phyloP scores from a whole-genome alignment of 768 basidiomycete genomes.

The Amylocystis lapponica region DNA sequence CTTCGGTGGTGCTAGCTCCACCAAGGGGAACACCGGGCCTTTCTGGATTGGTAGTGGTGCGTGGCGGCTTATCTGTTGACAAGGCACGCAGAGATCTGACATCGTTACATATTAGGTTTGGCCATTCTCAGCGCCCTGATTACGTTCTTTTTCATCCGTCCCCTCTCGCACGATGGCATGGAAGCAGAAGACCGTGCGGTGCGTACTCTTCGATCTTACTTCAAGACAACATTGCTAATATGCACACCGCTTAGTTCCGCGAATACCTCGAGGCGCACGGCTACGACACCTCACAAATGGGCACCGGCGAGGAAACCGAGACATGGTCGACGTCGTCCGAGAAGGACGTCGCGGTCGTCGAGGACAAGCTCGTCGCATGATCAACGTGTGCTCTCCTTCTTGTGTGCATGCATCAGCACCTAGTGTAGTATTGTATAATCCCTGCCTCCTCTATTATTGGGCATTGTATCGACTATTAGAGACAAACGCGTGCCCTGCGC shows the following conservation, averaged over 20 bases:
- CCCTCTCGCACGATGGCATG: conserved; percentile 77
- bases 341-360: background rate
- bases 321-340: conserved; percentile 14
- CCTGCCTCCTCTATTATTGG: too few species aligned
- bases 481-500: too few species aligned
- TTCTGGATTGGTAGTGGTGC: conserved; percentile 82
- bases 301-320: conserved; percentile 33
- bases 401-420: too few species aligned
- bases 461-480: too few species aligned
- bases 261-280: conserved; percentile 74
- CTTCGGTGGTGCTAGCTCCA: conserved; percentile 50
- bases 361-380: conserved; percentile 1
- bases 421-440: too few species aligned
- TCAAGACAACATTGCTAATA: background rate
- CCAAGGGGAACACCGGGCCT: conserved; percentile 71
- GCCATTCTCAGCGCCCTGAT: conserved; percentile 74
- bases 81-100: background rate
- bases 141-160: conserved; percentile 67
- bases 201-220: conserved; percentile 17
- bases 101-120: conserved; percentile 36
- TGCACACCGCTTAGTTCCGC: conserved; percentile 53
- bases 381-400: too few species aligned
- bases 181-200: conserved; percentile 64
- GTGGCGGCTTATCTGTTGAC: background rate
- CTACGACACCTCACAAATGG: conserved; percentile 75